Conservation (phyloP, 1,139 yeast species). For the Candida labiduridarum region DNA sequence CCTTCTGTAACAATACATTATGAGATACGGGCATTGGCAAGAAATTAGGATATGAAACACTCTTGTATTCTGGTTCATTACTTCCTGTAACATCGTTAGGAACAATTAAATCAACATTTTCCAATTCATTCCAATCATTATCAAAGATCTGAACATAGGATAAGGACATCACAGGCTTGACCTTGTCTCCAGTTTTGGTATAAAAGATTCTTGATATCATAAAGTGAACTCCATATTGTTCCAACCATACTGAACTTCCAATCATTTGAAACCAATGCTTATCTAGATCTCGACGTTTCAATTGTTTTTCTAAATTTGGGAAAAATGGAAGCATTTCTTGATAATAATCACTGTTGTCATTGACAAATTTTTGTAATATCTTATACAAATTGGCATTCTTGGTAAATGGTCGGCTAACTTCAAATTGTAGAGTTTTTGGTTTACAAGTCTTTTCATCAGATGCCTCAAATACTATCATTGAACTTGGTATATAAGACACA, state of each 20-base stretch:
- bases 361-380: constrained; percentile 15
- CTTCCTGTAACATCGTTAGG: neutral
- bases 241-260: constrained; percentile 35
- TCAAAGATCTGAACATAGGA: constrained; percentile 22
- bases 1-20: constrained; percentile 22
- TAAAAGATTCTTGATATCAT: constrained; percentile 33
- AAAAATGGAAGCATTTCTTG: constrained; percentile 23
- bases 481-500: neutral
- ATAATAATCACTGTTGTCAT: constrained; percentile 14
- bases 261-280: constrained; percentile 33
- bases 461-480: constrained; percentile 4
- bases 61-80: constrained; percentile 2
- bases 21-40: constrained; percentile 38
- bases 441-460: neutral
- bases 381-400: constrained; percentile 15
- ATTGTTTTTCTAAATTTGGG: constrained; percentile 20
- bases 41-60: constrained; percentile 31
- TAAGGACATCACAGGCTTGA: constrained; percentile 26
- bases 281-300: constrained; percentile 17
- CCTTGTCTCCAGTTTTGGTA: constrained; percentile 23
- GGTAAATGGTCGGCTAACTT: constrained; percentile 7
- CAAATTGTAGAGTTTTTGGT: neutral
- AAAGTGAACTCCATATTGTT: constrained; percentile 34
- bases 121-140: constrained; percentile 29
- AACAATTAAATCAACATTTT: constrained; percentile 23